Conservation (phyloP, 2,329 filamentous ascomycete species). For the Dactylella cylindrospora region DNA sequence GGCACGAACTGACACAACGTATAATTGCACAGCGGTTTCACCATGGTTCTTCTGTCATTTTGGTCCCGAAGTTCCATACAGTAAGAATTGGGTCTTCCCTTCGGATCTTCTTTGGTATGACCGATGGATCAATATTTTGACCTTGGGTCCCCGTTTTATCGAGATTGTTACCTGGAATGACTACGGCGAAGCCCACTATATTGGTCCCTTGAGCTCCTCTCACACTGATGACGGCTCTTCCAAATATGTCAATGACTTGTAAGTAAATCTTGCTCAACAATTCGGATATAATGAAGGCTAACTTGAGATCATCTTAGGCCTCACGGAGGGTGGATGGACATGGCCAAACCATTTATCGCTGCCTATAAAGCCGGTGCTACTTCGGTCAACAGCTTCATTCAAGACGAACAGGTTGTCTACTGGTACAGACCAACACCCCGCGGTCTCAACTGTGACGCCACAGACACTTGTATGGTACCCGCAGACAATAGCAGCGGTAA, state of each 20-base stretch:
- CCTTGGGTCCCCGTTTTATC: conserved; percentile 58
- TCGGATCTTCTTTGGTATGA: conserved; percentile 64
- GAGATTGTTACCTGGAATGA: conserved; percentile 64
- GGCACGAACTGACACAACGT: neutral
- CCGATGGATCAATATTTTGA: conserved; percentile 60
- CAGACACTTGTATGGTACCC: conserved; percentile 56
- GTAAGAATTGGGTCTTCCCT: conserved; percentile 65
- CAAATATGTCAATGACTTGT: conserved; percentile 55
- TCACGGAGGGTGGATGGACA: conserved; percentile 58
- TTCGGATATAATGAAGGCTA: neutral
- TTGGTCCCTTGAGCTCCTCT: conserved; percentile 56
- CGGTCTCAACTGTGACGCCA: conserved; percentile 57
- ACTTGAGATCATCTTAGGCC: conserved; percentile 47
- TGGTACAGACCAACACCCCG: conserved; percentile 55
- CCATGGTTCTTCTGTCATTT: conserved; percentile 58
- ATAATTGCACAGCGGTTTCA: conserved; percentile 56
- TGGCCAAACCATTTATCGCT: conserved; percentile 58
- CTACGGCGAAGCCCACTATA: conserved; percentile 63
- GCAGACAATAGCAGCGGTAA: conserved; percentile 57
- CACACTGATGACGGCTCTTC: conserved; percentile 56
- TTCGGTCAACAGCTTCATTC: conserved; percentile 47
- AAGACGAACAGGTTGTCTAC: conserved; percentile 52
- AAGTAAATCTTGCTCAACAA: neutral
- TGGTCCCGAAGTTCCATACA: conserved; percentile 59
- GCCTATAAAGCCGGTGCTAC: conserved; percentile 56